Base-by-base conservation (phyloP, 2,329 filamentous ascomycete genomes). In the Botrytis fragariae region DNA sequence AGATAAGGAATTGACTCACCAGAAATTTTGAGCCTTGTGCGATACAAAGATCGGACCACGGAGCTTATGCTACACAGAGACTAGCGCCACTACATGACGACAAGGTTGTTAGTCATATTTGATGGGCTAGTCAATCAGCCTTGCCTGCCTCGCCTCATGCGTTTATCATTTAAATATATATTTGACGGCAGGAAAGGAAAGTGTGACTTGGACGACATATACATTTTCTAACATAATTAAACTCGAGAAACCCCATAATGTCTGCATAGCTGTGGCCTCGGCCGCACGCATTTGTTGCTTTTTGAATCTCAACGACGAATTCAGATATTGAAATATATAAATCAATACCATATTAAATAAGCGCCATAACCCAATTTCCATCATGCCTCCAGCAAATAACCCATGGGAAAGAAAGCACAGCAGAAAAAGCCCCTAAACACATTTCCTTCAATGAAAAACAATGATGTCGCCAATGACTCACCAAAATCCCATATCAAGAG, bases 401-500 rank as follows among this genome's bases (percentile, higher is more conserved):
- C 78, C 80, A 71, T 80, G 79, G 80, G 77, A 76, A 81, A 79
- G 77, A 80, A 79, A 75, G 73, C 71, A 75, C 73, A 75, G 74
- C 76, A 77, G 77, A 85, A 82, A 82, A 86, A 79, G 81, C 68
- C 76, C 18, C 48, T 74, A 29, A 72, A 75, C 61, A 75, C 74
- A 7, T 76, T 79, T 74, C 77, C 80, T n/a, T 76, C 74, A 22
- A 57, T 78, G 48, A 77, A 78, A 68, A 63, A 73, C 14, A 74
- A 68, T 44, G 72, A 75, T 51, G 45, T 70, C 32, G 72, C 60
- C 57, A 74, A 83, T 77, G 84, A 73, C 20, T 80, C 81, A 61
- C 80, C 83, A 69, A 88, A 84, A 77, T 87, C 87, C 85, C 94
- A 80, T 97, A 98, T 84, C 89, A 91, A 76, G 92, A 97, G 83